Evolutionary conservation across 495 filamentous ascomycete species (phyloP).

Genomic region (Xylaria longipes): DNA sequence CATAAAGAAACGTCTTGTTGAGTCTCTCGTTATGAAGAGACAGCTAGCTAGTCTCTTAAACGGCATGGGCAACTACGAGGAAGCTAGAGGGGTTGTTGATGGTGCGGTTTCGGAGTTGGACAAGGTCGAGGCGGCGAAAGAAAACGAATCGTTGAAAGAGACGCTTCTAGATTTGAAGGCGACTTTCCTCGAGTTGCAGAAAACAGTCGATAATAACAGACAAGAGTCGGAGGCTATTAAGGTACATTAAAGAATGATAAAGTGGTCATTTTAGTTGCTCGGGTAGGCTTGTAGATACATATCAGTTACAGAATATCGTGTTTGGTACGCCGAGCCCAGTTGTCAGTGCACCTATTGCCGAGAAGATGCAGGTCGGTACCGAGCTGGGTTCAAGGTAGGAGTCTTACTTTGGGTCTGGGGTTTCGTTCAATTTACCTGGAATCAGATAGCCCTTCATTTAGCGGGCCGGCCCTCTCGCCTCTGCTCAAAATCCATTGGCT

Average conservation of each 20-base stretch:
- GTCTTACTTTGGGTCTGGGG: background rate
- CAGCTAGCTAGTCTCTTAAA: background rate
- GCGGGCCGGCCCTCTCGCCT: constrained; percentile 36
- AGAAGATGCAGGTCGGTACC: background rate
- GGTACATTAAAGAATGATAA: background rate
- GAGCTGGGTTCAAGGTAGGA: background rate
- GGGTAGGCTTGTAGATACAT: background rate
- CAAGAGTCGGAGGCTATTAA: background rate
- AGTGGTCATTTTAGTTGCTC: background rate
- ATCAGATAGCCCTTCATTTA: constrained; percentile 8
- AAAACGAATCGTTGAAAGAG: background rate
- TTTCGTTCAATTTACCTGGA: constrained; percentile 12
- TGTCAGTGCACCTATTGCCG: background rate
- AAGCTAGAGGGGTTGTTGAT: background rate
- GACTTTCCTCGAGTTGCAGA: background rate
- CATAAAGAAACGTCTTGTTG: background rate
- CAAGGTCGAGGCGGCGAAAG: background rate
- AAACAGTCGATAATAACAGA: background rate
- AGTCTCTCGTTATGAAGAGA: background rate
- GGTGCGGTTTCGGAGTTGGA: background rate
- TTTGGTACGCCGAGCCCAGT: background rate
- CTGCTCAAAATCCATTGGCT: constrained; percentile 36
- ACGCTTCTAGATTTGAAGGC: background rate
- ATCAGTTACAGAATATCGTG: background rate
- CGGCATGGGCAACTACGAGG: background rate